Percentiles rank a stretch among this genome's conserved stretches.
phyloP scores from a whole-genome alignment of 2,329 filamentous ascomycete genomes.

The Colletotrichum spaethianum region DNA sequence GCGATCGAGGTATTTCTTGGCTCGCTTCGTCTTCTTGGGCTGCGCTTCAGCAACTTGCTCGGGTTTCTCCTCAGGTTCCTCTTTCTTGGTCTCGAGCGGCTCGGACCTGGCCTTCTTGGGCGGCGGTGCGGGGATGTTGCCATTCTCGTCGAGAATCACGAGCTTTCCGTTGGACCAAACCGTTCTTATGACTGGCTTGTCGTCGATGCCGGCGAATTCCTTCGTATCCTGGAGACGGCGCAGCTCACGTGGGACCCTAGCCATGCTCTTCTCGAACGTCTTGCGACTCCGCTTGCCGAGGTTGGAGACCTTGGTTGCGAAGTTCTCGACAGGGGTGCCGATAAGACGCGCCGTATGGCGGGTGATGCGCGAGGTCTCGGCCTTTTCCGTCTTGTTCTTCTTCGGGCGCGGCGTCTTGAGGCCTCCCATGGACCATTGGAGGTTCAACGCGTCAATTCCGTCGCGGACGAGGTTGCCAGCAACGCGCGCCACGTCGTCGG shows the following conservation, averaged over 20 bases:
- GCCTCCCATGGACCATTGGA: constrained; percentile 59
- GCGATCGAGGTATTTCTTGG: constrained; percentile 85
- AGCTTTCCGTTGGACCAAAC: constrained; percentile 78
- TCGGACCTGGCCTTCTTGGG: constrained; percentile 45
- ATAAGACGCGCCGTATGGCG: constrained; percentile 62
- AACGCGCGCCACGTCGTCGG: constrained; percentile 29
- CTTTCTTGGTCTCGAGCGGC: constrained; percentile 41
- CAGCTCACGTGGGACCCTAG: constrained; percentile 70
- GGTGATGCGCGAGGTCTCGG: constrained; percentile 50
- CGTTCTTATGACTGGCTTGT: constrained; percentile 69
- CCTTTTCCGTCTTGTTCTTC: constrained; percentile 52
- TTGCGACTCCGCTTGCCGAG: constrained; percentile 74
- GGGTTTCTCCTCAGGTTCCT: constrained; percentile 48
- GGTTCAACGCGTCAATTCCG: constrained; percentile 63
- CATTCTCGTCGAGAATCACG: constrained; percentile 62
- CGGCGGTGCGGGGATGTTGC: constrained; percentile 48
- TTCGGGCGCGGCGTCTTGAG: constrained; percentile 53
- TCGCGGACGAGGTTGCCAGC: constrained; percentile 51
- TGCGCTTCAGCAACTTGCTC: constrained; percentile 55
- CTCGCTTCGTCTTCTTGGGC: constrained; percentile 58
- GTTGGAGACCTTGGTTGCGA: constrained; percentile 64
- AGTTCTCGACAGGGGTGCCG: constrained; percentile 59
- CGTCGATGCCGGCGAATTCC: constrained; percentile 73
- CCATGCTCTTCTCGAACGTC: constrained; percentile 62
- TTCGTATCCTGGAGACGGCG: constrained; percentile 73